A percentile compares a stretch with the other conserved stretches of the same genome.
phyloP scores from a whole-genome alignment of 2,329 filamentous ascomycete genomes.

The Dichotomopilus funicola region DNA sequence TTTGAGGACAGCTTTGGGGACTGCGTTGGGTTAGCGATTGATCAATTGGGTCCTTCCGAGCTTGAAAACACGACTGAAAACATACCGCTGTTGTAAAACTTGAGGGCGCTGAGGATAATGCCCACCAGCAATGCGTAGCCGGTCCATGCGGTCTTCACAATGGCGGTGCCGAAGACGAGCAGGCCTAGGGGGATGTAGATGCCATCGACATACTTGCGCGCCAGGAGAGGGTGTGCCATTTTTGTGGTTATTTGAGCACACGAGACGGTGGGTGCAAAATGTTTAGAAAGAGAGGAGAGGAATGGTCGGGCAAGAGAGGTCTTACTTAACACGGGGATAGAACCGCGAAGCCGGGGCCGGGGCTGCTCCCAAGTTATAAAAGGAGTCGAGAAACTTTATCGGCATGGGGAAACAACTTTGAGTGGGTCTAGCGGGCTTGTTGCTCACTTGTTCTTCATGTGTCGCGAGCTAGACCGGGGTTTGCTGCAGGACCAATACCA shows the following conservation, averaged over 20 bases:
- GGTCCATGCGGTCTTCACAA: conserved; percentile 73
- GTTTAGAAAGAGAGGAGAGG: too few species aligned
- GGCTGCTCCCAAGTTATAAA: conserved; percentile 1
- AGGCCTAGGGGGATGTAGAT: conserved; percentile 79
- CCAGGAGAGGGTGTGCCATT: conserved; percentile 40
- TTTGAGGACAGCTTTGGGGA: conserved; percentile 75
- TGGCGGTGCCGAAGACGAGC: conserved; percentile 66
- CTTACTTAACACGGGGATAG: background rate
- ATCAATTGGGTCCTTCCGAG: background rate
- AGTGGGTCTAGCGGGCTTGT: background rate
- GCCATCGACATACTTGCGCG: conserved; percentile 65
- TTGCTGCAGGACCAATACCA: background rate
- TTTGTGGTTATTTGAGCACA: conserved; percentile 14
- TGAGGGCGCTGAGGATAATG: conserved; percentile 59
- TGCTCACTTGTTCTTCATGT: conserved; percentile 18
- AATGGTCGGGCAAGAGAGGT: background rate
- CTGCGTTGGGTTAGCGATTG: conserved; percentile 36
- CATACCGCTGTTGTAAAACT: conserved; percentile 67
- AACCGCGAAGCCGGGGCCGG: background rate
- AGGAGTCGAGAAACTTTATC: conserved; percentile 1
- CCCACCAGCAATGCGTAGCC: conserved; percentile 64
- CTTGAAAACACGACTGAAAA: conserved; percentile 19
- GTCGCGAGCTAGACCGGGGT: conserved; percentile 12
- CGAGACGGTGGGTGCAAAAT: too few species aligned
- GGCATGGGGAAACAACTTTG: conserved; percentile 4